phyloP scores from a whole-genome alignment of 129 eudicot genomes.

The carrot (Daucus carota) region DNA sequence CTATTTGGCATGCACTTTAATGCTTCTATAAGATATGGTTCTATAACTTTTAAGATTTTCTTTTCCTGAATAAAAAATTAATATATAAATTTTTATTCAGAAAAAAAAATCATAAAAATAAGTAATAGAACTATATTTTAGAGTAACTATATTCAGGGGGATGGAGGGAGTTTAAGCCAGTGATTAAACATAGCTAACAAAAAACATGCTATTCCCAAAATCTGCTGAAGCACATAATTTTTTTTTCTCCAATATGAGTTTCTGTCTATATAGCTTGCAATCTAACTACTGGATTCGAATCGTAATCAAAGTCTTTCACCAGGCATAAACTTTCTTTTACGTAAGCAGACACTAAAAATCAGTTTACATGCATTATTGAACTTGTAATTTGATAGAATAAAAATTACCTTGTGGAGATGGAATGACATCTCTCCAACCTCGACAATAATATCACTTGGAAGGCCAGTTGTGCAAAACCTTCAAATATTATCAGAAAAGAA shows the following conservation, averaged over 20 bases:
- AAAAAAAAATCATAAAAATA: no score
- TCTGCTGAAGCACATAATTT: background rate
- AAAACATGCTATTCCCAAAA: background rate
- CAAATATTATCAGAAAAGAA: conserved; percentile 9
- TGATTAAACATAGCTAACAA: background rate
- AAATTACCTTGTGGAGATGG: conserved; percentile 86
- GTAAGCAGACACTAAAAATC: background rate
- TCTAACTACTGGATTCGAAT: background rate
- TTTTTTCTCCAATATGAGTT: background rate
- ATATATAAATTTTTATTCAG: no score
- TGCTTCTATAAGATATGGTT: no score
- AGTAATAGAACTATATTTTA: no score
- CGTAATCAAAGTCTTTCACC: background rate
- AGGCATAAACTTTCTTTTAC: background rate
- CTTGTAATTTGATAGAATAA: background rate
- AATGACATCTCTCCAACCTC: conserved; percentile 87
- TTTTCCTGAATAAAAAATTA: no score
- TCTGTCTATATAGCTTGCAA: background rate
- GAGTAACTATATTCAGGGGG: no score
- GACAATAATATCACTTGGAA: conserved; percentile 84
- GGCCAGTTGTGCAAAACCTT: conserved; percentile 93
- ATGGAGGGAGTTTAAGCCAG: no score
- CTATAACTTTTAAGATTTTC: no score
- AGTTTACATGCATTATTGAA: background rate
- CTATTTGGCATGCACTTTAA: no score